Percentiles rank a stretch among this genome's conserved stretches.
These are phyloP conservation scores for Flaveria trinervia DNA, from an alignment of 129 eudicot species.

Conservation along the genomic window DNA sequence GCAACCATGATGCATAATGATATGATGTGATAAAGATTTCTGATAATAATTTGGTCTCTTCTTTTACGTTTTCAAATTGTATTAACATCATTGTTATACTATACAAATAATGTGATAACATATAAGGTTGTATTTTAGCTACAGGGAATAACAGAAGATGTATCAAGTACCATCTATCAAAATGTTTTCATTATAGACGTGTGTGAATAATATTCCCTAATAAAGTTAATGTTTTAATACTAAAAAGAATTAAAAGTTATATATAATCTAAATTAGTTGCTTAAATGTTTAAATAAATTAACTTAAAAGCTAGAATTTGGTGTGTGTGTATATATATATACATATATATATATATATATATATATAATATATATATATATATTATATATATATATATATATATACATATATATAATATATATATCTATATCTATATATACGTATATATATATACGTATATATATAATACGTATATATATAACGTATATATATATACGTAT, in stretches of 20 bases:
- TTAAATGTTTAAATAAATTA: background rate
- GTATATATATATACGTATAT: too few species aligned
- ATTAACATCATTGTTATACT: background rate
- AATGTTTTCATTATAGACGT: background rate
- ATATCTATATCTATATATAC: too few species aligned
- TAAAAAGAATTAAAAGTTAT: background rate
- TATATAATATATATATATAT: too few species aligned
- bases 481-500: too few species aligned
- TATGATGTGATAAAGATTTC: constrained; percentile 13
- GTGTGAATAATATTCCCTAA: background rate
- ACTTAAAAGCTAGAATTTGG: background rate
- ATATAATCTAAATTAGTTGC: background rate
- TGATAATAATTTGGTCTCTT: background rate
- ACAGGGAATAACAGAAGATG: background rate
- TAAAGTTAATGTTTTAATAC: background rate
- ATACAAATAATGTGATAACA: background rate
- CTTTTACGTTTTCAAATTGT: background rate
- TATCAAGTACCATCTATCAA: background rate
- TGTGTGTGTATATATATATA: too few species aligned
- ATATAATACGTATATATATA: too few species aligned
- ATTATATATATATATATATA: too few species aligned
- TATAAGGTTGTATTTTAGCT: background rate
- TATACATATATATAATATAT: too few species aligned
- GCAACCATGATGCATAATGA: background rate
- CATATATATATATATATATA: too few species aligned